Evolutionary conservation across 2,329 filamentous ascomycete genomes (phyloP).

Genomic region (Colletotrichum spaethianum): DNA sequence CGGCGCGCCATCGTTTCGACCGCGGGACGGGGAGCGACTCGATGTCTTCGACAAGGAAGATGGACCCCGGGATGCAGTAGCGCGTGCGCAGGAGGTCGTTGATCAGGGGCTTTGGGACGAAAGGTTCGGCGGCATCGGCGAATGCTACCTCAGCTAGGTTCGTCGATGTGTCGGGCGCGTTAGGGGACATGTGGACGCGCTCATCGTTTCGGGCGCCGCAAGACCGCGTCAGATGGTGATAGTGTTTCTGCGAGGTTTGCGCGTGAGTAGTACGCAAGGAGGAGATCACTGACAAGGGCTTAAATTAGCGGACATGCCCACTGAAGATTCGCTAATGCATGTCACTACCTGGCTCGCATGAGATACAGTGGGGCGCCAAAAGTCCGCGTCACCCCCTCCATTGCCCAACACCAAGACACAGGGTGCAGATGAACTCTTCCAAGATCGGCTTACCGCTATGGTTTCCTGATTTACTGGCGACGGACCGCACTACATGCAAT

Average conservation of each 20-base stretch:
- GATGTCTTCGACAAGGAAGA: constrained; percentile 66
- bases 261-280: neutral
- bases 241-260: constrained; percentile 7
- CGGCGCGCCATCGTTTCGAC: constrained; percentile 56
- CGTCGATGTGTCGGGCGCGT: constrained; percentile 29
- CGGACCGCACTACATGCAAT: no score
- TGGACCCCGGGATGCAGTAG: constrained; percentile 61
- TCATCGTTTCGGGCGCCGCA: constrained; percentile 24
- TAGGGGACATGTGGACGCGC: constrained; percentile 37
- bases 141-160: constrained; percentile 39
- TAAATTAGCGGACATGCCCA: constrained; percentile 3
- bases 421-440: no score
- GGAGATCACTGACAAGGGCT: neutral
- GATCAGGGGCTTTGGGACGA: constrained; percentile 58
- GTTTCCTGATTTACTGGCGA: no score
- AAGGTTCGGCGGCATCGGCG: constrained; percentile 44
- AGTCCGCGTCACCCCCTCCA: no score
- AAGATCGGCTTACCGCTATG: no score
- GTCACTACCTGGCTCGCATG: no score
- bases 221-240: constrained; percentile 21
- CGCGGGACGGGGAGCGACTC: constrained; percentile 53
- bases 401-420: no score
- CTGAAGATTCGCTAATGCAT: constrained; percentile 17
- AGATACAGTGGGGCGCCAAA: no score
- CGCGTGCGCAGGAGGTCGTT: constrained; percentile 63